These are phyloP conservation scores for Polysphondylium violaceum DNA, from an alignment of 78 protist species.

Conservation along the genomic window DNA sequence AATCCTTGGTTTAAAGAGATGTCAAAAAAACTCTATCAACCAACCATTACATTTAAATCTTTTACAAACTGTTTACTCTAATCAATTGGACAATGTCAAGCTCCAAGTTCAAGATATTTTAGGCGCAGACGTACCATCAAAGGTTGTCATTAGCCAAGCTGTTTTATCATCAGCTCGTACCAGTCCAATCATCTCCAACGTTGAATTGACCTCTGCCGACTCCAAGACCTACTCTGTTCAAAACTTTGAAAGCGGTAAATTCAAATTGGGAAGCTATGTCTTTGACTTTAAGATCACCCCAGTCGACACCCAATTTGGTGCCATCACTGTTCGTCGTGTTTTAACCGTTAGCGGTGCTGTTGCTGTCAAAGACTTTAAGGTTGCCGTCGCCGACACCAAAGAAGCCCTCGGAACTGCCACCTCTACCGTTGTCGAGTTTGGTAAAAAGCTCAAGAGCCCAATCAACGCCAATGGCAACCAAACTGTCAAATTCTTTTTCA, in stretches of 20 bases:
- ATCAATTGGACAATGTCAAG: background rate
- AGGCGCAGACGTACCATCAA: background rate
- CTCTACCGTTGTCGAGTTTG: background rate
- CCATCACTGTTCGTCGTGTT: conserved; percentile 13
- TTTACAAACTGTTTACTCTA: background rate
- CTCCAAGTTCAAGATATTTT: conserved; percentile 29
- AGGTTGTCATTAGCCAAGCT: background rate
- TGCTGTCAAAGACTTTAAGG: conserved; percentile 33
- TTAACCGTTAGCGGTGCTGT: conserved; percentile 38
- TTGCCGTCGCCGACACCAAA: conserved; percentile 20
- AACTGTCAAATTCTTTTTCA: conserved; percentile 15
- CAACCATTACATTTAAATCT: conserved; percentile 30
- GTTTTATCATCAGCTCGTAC: conserved; percentile 13
- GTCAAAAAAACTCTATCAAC: conserved; percentile 23
- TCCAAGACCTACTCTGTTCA: background rate
- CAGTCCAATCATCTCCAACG: conserved; percentile 13
- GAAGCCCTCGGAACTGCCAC: conserved; percentile 6
- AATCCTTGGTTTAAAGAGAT: conserved; percentile 35
- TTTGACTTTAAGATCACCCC: conserved; percentile 39
- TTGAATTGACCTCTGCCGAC: background rate
- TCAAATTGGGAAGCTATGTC: conserved; percentile 45
- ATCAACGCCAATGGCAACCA: background rate
- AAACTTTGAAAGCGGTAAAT: background rate
- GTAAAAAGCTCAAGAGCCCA: background rate
- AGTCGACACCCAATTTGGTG: background rate